Evolutionary conservation across 257 asterid genomes (phyloP), one percentile per base, ranked within the genome.

Genomic region (Rubia yunnanensis): DNA sequence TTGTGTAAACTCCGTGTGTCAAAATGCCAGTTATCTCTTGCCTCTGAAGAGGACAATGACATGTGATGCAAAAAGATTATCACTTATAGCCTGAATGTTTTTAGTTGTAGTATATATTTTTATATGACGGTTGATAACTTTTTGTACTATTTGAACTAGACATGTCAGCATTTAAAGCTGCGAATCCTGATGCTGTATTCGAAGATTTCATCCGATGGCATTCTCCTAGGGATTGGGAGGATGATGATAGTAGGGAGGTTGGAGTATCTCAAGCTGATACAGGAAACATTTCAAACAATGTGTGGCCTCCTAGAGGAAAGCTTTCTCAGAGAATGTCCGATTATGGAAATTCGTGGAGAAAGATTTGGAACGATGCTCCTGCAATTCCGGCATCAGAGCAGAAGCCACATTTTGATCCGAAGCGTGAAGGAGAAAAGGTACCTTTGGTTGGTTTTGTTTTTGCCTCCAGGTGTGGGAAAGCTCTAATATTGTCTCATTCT

Each of bases 191-290:
- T 77, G 94, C 96, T 54, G 86, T 86, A 70, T 94, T 94, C 57
- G 97, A 94, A 88, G 99, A 94, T 79, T 94, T 90, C 73, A 94
- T 90, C 63, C 84, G 99, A 63, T 88, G 99, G 99, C 96, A 90
- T 81, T 94, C 99, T 66, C 99, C 97, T 32, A 79, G 90, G 79
- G 99, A 92, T 72, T 92, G 97, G 99, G 99, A 92, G 75, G 74
- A 66, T 48, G 86, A 78, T 71, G 77, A 55, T 23, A 70, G 38
- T 65, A 69, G 69, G 67, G 82, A 66, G 60, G 67, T 15, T 48
- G 86, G 75, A 64, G 69, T 31, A 28, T 81, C 90, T 73, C 78
- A 69, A 48, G 65, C 60, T 41, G 76, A 59, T 69, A 39, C 69
- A 38, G 52, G 35, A 49, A 80, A 58, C 61, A 68, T 28, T 39